phyloP scores from a whole-genome alignment of 352 stramenopile genomes.

The Phytophthora colocasiae region DNA sequence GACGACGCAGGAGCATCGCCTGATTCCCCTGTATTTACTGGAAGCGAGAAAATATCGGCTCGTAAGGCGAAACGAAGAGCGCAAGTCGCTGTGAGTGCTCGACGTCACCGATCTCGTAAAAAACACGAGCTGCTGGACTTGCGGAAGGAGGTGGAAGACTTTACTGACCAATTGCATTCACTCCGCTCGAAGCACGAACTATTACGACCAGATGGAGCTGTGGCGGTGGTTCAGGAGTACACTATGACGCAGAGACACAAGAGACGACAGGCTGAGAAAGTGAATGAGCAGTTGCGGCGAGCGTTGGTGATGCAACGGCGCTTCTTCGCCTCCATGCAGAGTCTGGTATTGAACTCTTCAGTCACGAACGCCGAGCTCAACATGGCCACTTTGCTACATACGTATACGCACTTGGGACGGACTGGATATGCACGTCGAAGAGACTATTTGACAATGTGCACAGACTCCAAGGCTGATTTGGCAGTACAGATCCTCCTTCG shows the following conservation, averaged over 20 bases:
- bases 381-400: conserved; percentile 61
- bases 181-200: conserved; percentile 45
- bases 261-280: conserved; percentile 36
- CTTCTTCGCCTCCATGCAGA: conserved; percentile 53
- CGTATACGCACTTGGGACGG: conserved; percentile 56
- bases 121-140: conserved; percentile 55
- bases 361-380: conserved; percentile 48
- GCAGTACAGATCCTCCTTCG: conserved; percentile 57
- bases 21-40: conserved; percentile 1
- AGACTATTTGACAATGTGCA: conserved; percentile 56
- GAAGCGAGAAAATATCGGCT: conserved; percentile 6
- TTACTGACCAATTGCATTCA: conserved; percentile 39
- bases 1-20: conserved; percentile 17
- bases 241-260: conserved; percentile 43
- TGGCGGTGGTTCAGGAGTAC: conserved; percentile 42
- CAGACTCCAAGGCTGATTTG: conserved; percentile 56
- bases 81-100: conserved; percentile 33
- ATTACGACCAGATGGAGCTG: conserved; percentile 25
- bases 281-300: conserved; percentile 59
- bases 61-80: conserved; percentile 27
- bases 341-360: conserved; percentile 36
- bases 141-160: conserved; percentile 41
- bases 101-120: conserved; percentile 40
- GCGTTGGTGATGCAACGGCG: conserved; percentile 56
- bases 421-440: conserved; percentile 44